Evolutionary conservation across 2,329 filamentous ascomycete species (phyloP), one percentile per base, ranked within the genome.

Genomic region (Pseudopyrenochaeta lycopersici): DNA sequence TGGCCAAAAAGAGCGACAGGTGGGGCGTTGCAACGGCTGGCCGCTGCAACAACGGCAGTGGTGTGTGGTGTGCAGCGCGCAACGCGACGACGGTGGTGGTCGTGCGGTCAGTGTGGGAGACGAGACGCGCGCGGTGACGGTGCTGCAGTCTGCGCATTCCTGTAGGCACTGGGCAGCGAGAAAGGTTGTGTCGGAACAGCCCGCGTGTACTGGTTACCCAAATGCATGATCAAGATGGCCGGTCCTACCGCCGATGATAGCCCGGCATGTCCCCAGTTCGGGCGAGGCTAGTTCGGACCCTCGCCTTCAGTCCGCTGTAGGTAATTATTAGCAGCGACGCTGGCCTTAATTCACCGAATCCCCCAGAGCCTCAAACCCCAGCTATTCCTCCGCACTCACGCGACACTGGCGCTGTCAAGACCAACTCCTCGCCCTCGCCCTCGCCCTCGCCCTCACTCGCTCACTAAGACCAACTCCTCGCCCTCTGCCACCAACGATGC

Each of bases 331-430:
- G 23, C 32, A 48, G 42, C 43, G 39, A 35, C 54, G 46, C 56
- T 57, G 46, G 52, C 53, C 44, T 58, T 52, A 52, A 60, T 60
- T 56, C 57, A 58, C 45, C 54, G 42, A 47, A 20, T 35, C 44
- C 57, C 57, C 54, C 57, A 57, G 55, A 57, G 53, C 58, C 53
- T 59, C 60, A n/a, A n/a, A 57, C 55, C 46, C 51, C 50, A 46
- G 32, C 18, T 39, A 15, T 42, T 42, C 51, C 58, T 62, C 59
- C 48, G 39, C 56, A 58, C 35, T 45, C 60, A 60, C 60, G 50
- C 56, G 54, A 59, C 57, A 48, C 49, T 15, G 33, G n/a, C n/a
- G n/a, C n/a, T n/a, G n/a, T n/a, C n/a, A n/a, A n/a, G n/a, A 32
- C 20, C n/a, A 36, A 12, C 46, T 20, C 20, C 47, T 38, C 38